Base-by-base conservation (phyloP, 345 rosid genomes). In the Citrus unshiu region DNA sequence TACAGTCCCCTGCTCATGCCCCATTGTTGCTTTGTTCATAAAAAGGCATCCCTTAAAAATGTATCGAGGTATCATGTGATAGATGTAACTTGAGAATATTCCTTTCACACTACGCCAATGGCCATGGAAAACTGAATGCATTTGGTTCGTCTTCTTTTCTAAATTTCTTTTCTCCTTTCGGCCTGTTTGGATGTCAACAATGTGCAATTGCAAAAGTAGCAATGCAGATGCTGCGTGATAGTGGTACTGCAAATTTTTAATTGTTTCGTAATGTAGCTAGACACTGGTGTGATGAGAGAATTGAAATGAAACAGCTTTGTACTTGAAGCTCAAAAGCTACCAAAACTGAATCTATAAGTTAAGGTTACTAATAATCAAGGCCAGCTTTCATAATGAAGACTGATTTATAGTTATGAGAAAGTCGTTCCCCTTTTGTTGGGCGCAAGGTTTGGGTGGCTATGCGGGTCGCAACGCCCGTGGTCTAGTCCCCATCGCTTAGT, bases 401-500 rank as follows among this genome's bases (percentile, higher is more conserved):
- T n/a, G 24, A 58, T 35, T 58, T 2, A 21, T 58, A 13, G 66
- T 72, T 57, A 72, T 57, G 32, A 72, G 35, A 32, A 72, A 40
- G 75, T 24, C 24, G 18, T 14, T 27, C 60, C 39, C 35, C 4
- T 37, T 22, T 25, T 22, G n/a, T 25, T 4, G 67, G 54, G 39
- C 39, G 49, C 25, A 7, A n/a, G 37, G 43, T 27, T 3, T 73
- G 67, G 65, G 57, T 75, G 79, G 49, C 62, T 46, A 2, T 12
- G 83, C 69, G 81, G 77, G 82, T 37, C 59, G 66, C 64, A 65
- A 60, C 57, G 4, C 39, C 67, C 13, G 60, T 73, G 86, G 83
- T 80, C 65, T 73, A 32, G 34, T 84, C 82, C 79, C 87, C 74
- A 77, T 88, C 88, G 57, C 75, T 76, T 65, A 10, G 63, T 49